Evolutionary conservation across 441 rosid species (phyloP), one percentile per base, ranked within the genome.

Genomic region (Croton laevigatus): DNA sequence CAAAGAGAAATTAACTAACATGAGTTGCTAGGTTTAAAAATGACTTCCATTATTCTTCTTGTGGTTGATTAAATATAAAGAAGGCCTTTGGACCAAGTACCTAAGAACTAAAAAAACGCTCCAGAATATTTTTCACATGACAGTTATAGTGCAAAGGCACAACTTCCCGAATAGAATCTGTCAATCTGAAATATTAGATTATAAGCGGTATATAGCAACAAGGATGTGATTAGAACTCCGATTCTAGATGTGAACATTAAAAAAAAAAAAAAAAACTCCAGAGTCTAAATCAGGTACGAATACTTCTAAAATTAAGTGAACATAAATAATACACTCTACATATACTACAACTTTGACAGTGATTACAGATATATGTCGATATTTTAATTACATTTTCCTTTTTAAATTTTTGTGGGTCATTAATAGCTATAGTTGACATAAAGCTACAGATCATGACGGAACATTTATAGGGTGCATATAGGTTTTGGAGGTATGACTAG

Each of bases 1-100:
- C 38, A 54, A 17, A 36, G 49, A 59, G 66, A 71, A 71, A 27
- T 62, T 16, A 4, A 61, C 32, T 17, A 42, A 62, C 17, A 58
- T 45, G 62, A 65, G 17, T 45, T 60, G 49, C 12, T 34, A 20
- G 17, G 12, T 19, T 42, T 38, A 38, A 9, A 52, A 37, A 23
- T 22, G 13, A 54, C 14, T 20, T 54, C 51, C 51, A 40, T 38
- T 68, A 54, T 38, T 54, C 48, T 27, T 54, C 52, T 8, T 57
- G 34, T 16, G 40, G 23, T 14, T 16, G 38, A 49, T 66, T 11
- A 38, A 19, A 53, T 17, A 42, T 13, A 19, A 36, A 36, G 13
- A 3, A 61, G 16, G 40, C 16, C 23, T 8, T 34, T 27, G 44
- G 55, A 65, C 59, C 8, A 12, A 14, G 51, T n/a, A 10, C 22